These are phyloP conservation scores for Orbilia ellipsospora DNA, from an alignment of 2,329 filamentous ascomycete species.

Conservation along the genomic window DNA sequence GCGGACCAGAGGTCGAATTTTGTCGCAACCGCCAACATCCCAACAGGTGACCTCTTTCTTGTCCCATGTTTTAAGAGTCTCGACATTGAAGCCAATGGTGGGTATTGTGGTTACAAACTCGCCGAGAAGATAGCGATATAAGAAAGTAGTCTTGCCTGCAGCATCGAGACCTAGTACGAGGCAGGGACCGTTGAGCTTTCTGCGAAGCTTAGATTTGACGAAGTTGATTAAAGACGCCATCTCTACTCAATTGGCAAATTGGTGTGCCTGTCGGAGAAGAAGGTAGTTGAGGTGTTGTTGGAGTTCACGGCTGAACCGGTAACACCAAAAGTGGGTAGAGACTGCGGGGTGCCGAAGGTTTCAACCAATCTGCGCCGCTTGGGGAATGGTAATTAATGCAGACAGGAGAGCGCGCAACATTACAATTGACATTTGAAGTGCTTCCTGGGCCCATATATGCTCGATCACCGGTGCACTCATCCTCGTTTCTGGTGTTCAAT, in stretches of 20 bases:
- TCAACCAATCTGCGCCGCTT: too few relatives aligned
- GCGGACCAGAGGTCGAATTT: constrained; percentile 59
- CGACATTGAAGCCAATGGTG: constrained; percentile 57
- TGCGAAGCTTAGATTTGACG: constrained; percentile 12
- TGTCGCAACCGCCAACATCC: constrained; percentile 58
- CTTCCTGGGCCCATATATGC: too few relatives aligned
- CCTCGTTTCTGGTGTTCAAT: background rate
- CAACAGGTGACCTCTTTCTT: constrained; percentile 46
- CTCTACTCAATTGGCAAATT: background rate
- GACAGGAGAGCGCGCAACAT: too few relatives aligned
- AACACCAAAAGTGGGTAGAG: too few relatives aligned
- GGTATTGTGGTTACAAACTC: constrained; percentile 53
- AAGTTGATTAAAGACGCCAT: constrained; percentile 42
- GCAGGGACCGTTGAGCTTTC: constrained; percentile 24
- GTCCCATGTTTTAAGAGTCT: constrained; percentile 37
- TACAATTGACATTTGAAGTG: too few relatives aligned
- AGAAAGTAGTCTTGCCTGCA: constrained; percentile 56
- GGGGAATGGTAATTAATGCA: too few relatives aligned
- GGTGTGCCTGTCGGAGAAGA: background rate
- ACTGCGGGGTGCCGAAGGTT: too few relatives aligned
- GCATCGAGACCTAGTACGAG: constrained; percentile 49
- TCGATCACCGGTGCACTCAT: too few relatives aligned
- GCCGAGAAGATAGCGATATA: constrained; percentile 51
- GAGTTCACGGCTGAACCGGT: too few relatives aligned
- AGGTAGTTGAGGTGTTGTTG: too few relatives aligned